phyloP scores from a whole-genome alignment of 495 filamentous ascomycete genomes.

The Hypomontagnella monticulosa region DNA sequence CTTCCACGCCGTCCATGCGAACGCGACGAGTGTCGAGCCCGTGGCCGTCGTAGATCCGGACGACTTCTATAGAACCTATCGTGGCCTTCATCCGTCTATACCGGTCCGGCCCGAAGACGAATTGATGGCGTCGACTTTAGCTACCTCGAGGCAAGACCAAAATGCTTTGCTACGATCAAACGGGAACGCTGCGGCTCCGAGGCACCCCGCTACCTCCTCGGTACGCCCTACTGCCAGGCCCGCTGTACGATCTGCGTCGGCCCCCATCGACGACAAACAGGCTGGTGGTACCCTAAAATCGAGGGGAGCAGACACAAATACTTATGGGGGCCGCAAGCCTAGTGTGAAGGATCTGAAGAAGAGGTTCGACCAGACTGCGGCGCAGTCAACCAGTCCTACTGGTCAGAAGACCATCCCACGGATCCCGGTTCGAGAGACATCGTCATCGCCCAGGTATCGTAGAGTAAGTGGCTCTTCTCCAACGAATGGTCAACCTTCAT shows the following conservation, averaged over 20 bases:
- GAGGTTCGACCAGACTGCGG: slow-evolving; percentile 59
- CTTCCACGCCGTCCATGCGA: slow-evolving; percentile 50
- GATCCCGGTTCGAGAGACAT: slow-evolving; percentile 45
- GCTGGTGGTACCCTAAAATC: slow-evolving; percentile 42
- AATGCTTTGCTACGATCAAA: slow-evolving; percentile 43
- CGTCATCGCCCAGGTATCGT: slow-evolving; percentile 39
- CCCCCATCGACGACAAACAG: slow-evolving; percentile 56
- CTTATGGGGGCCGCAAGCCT: slow-evolving; percentile 45
- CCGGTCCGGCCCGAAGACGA: slow-evolving; percentile 40
- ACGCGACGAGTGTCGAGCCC: slow-evolving; percentile 49
- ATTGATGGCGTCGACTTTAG: slow-evolving; percentile 48
- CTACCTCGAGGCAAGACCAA: slow-evolving; percentile 43
- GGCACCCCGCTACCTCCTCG: slow-evolving; percentile 46
- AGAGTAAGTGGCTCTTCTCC: slow-evolving; percentile 44
- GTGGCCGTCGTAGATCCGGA: slow-evolving; percentile 55
- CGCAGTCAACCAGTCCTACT: slow-evolving; percentile 36
- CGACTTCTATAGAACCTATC: slow-evolving; percentile 64
- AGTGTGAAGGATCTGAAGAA: slow-evolving; percentile 66
- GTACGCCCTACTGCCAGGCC: slow-evolving; percentile 43
- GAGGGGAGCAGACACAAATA: slow-evolving; percentile 39
- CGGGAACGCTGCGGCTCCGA: slow-evolving; percentile 52
- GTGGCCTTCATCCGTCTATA: slow-evolving; percentile 43
- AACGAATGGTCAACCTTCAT: slow-evolving; percentile 47
- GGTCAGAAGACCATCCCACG: slow-evolving; percentile 48
- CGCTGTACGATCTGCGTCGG: slow-evolving; percentile 58